phyloP scores from a whole-genome alignment of 164 flowering plant species.

The Sedum album region DNA sequence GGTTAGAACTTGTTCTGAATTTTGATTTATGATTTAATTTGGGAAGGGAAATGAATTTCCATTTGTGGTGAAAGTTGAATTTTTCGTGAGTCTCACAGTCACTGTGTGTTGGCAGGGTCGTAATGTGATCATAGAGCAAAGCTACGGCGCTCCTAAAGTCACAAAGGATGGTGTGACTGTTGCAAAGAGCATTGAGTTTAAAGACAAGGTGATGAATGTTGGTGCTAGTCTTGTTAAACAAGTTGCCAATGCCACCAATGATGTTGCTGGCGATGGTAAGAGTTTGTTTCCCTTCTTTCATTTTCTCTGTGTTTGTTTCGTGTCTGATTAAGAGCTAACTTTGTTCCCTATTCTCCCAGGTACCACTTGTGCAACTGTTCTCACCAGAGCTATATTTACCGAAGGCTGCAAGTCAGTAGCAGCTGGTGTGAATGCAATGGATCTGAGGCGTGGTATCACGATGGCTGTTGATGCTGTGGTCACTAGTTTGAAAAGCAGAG shows the following conservation, averaged over 20 bases:
- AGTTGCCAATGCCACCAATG: slow-evolving; percentile 97
- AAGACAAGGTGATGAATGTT: slow-evolving; percentile 74
- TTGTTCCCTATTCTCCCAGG: slow-evolving; percentile 31
- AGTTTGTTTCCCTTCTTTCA: not conserved
- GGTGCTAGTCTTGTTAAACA: slow-evolving; percentile 98
- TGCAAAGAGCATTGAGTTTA: slow-evolving; percentile 89
- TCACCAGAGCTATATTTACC: slow-evolving; percentile 76
- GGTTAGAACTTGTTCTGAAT: slow-evolving; percentile 22
- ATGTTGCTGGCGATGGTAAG: slow-evolving; percentile 93
- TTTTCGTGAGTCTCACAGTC: no score
- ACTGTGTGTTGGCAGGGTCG: slow-evolving; percentile 52
- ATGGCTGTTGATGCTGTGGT: slow-evolving; percentile 96
- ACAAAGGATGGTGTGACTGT: slow-evolving; percentile 98
- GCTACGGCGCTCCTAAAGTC: slow-evolving; percentile 89
- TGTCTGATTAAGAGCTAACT: not conserved
- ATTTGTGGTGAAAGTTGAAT: no score
- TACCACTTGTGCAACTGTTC: slow-evolving; percentile 93
- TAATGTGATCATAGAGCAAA: slow-evolving; percentile 80
- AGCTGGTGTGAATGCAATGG: slow-evolving; percentile 99
- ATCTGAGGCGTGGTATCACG: slow-evolving; percentile 76
- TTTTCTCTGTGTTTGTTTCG: not conserved
- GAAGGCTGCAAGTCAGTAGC: slow-evolving; percentile 98
- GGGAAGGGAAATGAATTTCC: no score
- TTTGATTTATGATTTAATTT: no score
- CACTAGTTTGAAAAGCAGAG: slow-evolving; percentile 75